Conservation (phyloP, 352 stramenopile genomes). For the Phytophthora hybrid region DNA sequence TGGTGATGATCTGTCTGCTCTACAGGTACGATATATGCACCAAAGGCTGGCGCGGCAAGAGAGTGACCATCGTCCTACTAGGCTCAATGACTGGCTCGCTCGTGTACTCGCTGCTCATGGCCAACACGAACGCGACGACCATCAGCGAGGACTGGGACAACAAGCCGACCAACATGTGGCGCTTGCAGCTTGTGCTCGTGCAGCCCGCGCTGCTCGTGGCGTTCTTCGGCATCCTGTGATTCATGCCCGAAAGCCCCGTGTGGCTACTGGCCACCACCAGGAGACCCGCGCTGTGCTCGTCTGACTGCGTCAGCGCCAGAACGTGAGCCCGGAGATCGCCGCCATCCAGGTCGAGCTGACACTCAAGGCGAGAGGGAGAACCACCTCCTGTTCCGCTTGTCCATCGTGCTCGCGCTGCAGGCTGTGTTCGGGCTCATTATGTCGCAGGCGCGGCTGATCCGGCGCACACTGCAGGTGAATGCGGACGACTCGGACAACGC, state of each 20-base stretch:
- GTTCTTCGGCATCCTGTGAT: constrained; percentile 64
- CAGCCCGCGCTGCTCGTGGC: constrained; percentile 64
- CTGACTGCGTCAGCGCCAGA: constrained; percentile 62
- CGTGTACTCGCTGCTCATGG: constrained; percentile 66
- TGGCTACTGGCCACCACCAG: constrained; percentile 72
- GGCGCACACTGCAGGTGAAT: constrained; percentile 49
- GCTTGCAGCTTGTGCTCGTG: constrained; percentile 67
- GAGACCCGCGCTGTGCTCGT: constrained; percentile 62
- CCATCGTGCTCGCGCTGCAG: constrained; percentile 69
- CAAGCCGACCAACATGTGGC: constrained; percentile 67
- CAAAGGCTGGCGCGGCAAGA: constrained; percentile 87
- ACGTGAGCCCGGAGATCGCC: too few relatives aligned
- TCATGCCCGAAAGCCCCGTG: constrained; percentile 83
- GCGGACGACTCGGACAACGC: constrained; percentile 24
- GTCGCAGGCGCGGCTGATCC: constrained; percentile 73
- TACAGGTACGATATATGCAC: constrained; percentile 91
- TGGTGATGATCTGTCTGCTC: constrained; percentile 79
- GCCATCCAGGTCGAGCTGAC: constrained; percentile 65
- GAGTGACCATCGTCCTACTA: constrained; percentile 81
- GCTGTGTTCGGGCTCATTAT: constrained; percentile 67
- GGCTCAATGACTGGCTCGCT: constrained; percentile 79
- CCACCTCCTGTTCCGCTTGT: constrained; percentile 73
- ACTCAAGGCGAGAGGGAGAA: constrained; percentile 53
- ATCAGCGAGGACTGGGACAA: constrained; percentile 47
- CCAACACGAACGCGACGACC: constrained; percentile 55